Percentiles rank a stretch among this genome's conserved stretches.
Evolutionary conservation across 2,329 filamentous ascomycete species (phyloP).

Genomic region (Madurella fahalii): DNA sequence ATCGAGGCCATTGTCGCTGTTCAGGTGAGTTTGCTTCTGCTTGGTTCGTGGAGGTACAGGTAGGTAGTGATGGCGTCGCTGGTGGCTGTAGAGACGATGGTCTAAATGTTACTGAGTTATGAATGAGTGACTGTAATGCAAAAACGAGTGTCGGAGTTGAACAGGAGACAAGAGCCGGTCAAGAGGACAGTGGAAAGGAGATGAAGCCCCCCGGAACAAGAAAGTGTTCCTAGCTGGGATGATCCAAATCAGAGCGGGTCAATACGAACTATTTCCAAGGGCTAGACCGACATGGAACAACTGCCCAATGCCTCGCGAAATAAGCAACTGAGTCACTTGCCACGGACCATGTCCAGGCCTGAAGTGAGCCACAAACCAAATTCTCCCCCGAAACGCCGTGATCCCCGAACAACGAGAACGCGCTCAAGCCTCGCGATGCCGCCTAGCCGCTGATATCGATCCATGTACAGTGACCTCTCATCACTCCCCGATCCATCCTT

Average conservation of each 20-base stretch:
- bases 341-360: background rate
- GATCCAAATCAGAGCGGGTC: too few relatives aligned
- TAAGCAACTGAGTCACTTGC: too few relatives aligned
- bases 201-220: background rate
- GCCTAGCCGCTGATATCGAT: background rate
- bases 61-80: background rate
- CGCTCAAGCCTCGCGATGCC: background rate
- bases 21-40: background rate
- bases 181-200: background rate
- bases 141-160: background rate
- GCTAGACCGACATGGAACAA: too few relatives aligned
- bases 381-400: background rate
- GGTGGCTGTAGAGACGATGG: background rate
- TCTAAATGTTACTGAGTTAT: background rate
- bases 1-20: background rate
- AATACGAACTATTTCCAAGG: too few relatives aligned
- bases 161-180: background rate
- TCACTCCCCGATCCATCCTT: background rate
- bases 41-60: background rate
- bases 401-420: background rate
- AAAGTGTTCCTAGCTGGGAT: background rate
- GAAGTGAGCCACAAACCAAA: background rate
- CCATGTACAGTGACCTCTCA: background rate
- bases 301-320: too few relatives aligned
- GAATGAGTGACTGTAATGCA: constrained; percentile 2